A percentile compares a stretch with the other conserved stretches of the same genome.
These are phyloP conservation scores for Elaeagnus macrophylla DNA, from an alignment of 306 rosid species.

Conservation along the genomic window DNA sequence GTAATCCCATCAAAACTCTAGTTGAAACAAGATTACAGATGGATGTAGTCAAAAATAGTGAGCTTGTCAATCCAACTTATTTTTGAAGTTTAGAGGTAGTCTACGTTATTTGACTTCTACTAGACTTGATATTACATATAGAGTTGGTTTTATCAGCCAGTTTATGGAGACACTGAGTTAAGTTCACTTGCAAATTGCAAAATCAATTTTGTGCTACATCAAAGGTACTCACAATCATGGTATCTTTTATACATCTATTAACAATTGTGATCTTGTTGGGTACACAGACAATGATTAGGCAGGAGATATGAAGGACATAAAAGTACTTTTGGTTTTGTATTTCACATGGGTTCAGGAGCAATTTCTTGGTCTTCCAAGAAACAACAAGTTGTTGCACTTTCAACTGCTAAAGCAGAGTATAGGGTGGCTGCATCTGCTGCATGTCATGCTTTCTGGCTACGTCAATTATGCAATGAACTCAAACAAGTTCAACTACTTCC, in stretches of 20 bases:
- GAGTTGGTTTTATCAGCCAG: too few relatives aligned
- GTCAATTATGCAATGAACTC: neutral
- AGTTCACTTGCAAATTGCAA: too few relatives aligned
- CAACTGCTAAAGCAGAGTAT: too few relatives aligned
- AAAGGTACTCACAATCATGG: neutral
- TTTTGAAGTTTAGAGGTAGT: conserved; percentile 1
- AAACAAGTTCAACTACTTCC: neutral
- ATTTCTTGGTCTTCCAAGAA: neutral
- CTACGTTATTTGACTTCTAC: too few relatives aligned
- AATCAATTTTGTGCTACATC: too few relatives aligned
- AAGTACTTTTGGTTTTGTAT: neutral
- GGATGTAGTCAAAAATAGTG: neutral
- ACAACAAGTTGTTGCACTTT: neutral
- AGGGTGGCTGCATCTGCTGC: too few relatives aligned
- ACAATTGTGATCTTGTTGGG: neutral
- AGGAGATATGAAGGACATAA: neutral
- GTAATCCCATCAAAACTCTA: neutral
- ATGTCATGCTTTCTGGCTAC: too few relatives aligned
- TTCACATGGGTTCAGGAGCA: neutral
- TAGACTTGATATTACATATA: too few relatives aligned
- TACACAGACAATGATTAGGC: neutral
- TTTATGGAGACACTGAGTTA: too few relatives aligned
- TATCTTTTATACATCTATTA: neutral
- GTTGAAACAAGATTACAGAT: neutral
- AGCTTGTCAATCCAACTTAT: neutral